A percentile compares a stretch with the other conserved stretches of the same genome.
Conservation (phyloP, 495 filamentous ascomycete genomes). For the Astrothelium subdiscretum region DNA sequence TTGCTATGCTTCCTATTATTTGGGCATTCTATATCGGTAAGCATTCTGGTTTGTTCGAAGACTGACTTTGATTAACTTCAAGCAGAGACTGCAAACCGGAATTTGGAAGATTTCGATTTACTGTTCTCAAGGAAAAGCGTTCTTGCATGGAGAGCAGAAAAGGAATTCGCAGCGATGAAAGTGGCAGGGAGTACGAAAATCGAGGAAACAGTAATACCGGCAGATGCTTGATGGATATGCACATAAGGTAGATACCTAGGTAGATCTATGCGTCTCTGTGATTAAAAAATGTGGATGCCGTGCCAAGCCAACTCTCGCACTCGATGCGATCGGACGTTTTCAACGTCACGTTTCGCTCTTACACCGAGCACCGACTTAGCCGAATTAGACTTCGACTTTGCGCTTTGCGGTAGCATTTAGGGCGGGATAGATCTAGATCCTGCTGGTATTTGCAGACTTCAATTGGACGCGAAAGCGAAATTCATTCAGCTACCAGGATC, state of each 20-base stretch:
- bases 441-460: no score
- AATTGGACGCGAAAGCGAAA: no score
- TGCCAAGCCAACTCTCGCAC: neutral
- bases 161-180: slow-evolving; percentile 2
- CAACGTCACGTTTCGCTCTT: neutral
- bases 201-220: neutral
- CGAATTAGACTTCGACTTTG: no score
- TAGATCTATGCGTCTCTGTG: neutral
- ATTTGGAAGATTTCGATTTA: slow-evolving; percentile 7
- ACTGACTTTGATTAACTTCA: neutral
- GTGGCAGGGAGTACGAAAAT: neutral
- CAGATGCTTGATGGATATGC: neutral
- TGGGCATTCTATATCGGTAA: slow-evolving; percentile 13
- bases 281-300: neutral
- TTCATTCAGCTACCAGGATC: no score
- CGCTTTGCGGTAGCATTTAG: no score
- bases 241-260: neutral
- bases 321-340: neutral
- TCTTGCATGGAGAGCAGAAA: slow-evolving; percentile 6
- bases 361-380: neutral
- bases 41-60: neutral
- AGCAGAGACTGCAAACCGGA: slow-evolving; percentile 1
- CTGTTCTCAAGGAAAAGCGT: slow-evolving; percentile 8
- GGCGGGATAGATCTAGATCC: no score
- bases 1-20: slow-evolving; percentile 6